Evolutionary conservation across 768 basidiomycete species (phyloP), one percentile per base, ranked within the genome.

Genomic region (Multifurca ochricompacta): DNA sequence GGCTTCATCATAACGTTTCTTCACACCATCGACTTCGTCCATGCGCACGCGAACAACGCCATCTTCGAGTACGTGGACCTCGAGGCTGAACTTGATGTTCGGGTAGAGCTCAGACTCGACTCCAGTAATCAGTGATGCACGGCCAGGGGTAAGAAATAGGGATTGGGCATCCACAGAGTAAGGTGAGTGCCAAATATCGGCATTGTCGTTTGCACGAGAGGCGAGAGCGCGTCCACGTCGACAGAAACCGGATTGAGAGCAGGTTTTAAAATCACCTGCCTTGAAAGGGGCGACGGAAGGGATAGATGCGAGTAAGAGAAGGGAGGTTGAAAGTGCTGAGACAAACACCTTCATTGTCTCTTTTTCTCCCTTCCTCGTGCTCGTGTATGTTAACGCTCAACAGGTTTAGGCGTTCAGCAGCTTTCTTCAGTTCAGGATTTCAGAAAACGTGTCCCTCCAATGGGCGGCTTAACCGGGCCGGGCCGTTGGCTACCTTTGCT

Each of bases 221-320:
- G 91, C 80, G 41, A 99, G 80, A 0, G 86, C 87, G 43, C 95
- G 83, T 48, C 93, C 91, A 41, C 86, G 71, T n/a, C 90, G 80
- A 74, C 96, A 98, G 71, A 99, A 98, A 18, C 89, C 93, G 0
- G 91, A 81, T 69, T 98, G 91, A n/a, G 78, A 76, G 65, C 96
- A 98, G 53, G 82, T 91, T 70, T 96, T 97, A 78, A 94, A 99
- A 70, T 97, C 91, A 55, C 85, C 77, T 18, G 76, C 72, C 72
- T 89, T 89, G 70, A 89, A 80, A 32, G 85, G 81, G 27, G 77
- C 62, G 6, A 74, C 66, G 16, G 66, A 54, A 14, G 70, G 68
- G 4, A 69, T 59, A 32, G 56, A 60, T 25, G 66, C 59, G 16
- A 73, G 62, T 41, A 68, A 63, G 45, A 74, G 64, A 51, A 75